These are phyloP conservation scores for Phytophthora ramorum DNA, from an alignment of 352 stramenopile species.

Conservation along the genomic window DNA sequence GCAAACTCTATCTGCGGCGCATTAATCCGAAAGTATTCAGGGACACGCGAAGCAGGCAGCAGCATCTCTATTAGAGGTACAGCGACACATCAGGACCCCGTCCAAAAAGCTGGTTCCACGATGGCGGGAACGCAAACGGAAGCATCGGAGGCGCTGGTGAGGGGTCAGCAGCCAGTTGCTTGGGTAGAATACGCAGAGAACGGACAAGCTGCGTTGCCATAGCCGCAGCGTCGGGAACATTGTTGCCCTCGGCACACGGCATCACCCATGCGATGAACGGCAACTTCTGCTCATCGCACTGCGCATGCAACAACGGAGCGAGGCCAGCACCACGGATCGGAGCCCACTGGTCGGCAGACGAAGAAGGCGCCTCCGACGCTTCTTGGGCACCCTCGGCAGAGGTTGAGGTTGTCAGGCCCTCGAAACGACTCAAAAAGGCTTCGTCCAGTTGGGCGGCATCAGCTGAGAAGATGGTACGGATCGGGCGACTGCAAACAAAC, in stretches of 20 bases:
- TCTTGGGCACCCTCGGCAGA: conserved; percentile 3
- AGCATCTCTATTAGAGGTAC: conserved; percentile 52
- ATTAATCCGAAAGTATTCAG: conserved; percentile 5
- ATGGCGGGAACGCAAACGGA: conserved; percentile 60
- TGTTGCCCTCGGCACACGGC: conserved; percentile 81
- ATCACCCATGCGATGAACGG: conserved; percentile 69
- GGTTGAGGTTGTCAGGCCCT: conserved; percentile 35
- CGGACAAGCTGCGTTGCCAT: conserved; percentile 61
- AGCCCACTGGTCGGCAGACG: conserved; percentile 41
- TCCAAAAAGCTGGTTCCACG: conserved; percentile 74
- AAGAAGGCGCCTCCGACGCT: conserved; percentile 10
- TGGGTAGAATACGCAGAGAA: conserved; percentile 42
- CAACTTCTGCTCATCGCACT: conserved; percentile 44
- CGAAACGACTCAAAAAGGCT: conserved; percentile 49
- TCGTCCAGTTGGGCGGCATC: conserved; percentile 37
- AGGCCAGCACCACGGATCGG: conserved; percentile 66
- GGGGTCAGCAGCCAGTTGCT: conserved; percentile 22
- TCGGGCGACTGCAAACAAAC: conserved; percentile 50
- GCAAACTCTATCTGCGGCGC: conserved; percentile 2
- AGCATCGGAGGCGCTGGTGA: conserved; percentile 25
- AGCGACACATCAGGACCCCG: conserved; percentile 59
- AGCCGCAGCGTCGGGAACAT: conserved; percentile 71
- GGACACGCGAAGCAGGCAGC: conserved; percentile 8
- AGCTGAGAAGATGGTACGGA: conserved; percentile 60
- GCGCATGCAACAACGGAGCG: conserved; percentile 53